Percentiles rank a stretch among this genome's conserved stretches.
phyloP scores from a whole-genome alignment of 106 monocot species.

The Apostasia shenzhenica region DNA sequence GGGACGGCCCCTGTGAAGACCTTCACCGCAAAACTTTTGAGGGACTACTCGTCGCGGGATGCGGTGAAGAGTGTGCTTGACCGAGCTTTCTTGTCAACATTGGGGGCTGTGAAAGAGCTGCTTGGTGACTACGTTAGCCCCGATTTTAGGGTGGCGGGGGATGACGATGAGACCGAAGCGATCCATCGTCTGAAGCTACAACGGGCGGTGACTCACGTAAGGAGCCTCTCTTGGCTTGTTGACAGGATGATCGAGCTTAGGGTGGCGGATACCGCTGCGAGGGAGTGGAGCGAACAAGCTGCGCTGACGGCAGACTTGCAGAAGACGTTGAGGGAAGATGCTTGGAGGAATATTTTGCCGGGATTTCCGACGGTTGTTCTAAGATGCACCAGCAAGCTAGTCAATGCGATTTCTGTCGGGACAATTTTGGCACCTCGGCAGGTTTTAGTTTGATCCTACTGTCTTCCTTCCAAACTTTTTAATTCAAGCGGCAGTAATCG shows the following conservation, averaged over 20 bases:
- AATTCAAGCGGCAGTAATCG: background rate
- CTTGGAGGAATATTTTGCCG: constrained; percentile 77
- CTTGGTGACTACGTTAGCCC: constrained; percentile 82
- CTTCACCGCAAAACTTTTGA: constrained; percentile 64
- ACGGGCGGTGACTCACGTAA: constrained; percentile 45
- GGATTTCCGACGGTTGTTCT: constrained; percentile 64
- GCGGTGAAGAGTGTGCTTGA: constrained; percentile 57
- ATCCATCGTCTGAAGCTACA: constrained; percentile 55
- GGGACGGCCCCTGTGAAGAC: constrained; percentile 61
- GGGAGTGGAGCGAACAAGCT: constrained; percentile 77
- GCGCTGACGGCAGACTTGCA: constrained; percentile 55
- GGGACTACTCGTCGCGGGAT: constrained; percentile 43
- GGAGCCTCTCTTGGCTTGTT: constrained; percentile 76
- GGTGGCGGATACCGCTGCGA: constrained; percentile 62
- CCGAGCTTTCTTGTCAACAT: constrained; percentile 35
- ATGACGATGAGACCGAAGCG: constrained; percentile 87
- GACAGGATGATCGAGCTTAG: constrained; percentile 86
- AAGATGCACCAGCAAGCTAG: constrained; percentile 54
- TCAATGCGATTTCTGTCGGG: constrained; percentile 59
- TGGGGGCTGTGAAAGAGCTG: constrained; percentile 60
- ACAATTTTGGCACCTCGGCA: constrained; percentile 52
- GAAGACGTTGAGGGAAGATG: constrained; percentile 80
- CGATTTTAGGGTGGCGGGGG: constrained; percentile 59
- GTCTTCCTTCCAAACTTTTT: background rate
- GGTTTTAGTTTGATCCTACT: constrained; percentile 43